Conservation (phyloP, 306 rosid genomes). For the Corylus americana region DNA sequence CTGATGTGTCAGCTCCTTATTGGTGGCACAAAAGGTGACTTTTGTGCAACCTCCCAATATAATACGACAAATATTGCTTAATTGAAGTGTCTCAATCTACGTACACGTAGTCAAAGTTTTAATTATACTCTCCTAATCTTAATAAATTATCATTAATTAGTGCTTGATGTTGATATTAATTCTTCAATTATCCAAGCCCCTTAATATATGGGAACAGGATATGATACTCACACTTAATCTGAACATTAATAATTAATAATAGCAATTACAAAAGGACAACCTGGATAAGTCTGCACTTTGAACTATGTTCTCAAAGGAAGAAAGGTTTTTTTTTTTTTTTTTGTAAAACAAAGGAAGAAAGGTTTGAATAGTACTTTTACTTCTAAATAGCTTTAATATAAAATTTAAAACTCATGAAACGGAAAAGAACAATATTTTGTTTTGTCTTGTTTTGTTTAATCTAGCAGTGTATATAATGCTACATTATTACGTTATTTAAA, state of each 20-base stretch:
- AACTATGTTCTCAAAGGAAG: not conserved
- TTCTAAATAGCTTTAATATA: no score
- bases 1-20: no score
- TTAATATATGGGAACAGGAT: not conserved
- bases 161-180: slow-evolving; percentile 33
- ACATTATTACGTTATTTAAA: no score
- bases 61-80: not conserved
- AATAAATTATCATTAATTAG: not conserved
- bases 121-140: slow-evolving; percentile 6
- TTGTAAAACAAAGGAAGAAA: not conserved
- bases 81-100: slow-evolving; percentile 33
- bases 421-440: no score
- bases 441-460: no score
- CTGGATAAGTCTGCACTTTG: slow-evolving; percentile 3
- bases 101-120: slow-evolving; percentile 13
- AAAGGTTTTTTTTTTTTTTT: not conserved
- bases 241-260: not conserved
- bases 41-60: no score
- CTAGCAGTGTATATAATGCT: no score
- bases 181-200: slow-evolving; percentile 13
- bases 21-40: no score
- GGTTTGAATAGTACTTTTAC: not conserved
- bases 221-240: slow-evolving; percentile 6
- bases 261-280: slow-evolving; percentile 28
- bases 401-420: not conserved